Base-by-base conservation (phyloP, 768 basidiomycete species). In the Macrocybe gigantea region DNA sequence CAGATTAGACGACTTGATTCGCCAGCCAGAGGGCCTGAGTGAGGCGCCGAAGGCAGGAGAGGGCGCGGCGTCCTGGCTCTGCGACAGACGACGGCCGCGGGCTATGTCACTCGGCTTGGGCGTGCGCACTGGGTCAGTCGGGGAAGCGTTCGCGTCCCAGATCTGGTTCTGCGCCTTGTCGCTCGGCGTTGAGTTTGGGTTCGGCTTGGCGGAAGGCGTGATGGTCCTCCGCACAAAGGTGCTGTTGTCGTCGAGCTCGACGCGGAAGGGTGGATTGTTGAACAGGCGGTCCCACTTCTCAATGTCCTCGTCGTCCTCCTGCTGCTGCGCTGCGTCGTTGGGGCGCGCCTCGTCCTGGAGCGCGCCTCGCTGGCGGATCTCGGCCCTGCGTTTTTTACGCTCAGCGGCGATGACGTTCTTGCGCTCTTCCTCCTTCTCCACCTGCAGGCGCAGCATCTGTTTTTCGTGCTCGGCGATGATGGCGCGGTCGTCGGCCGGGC, bases 341-440 rank as follows among this genome's bases (percentile, higher is more conserved):
- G 22, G 22, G 22, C 22, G 22, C 22, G 22, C 22, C 22, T 22
- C 22, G 22, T 55, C 56, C 13, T 47, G 45, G 41, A 50, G 42
- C 47, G 56, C 51, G 14, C 57, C 46, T 33, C 56, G 53, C 12
- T 48, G 50, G 14, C 50, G 33, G n/a, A 67, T 60, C 42, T 67
- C 67, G 29, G 62, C 61, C 36, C 63, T 58, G 15, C 69, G 59
- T 41, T 62, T 64, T 36, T 60, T 62, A 11, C 73, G 64, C 56
- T 75, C 73, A 6, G 56, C 62, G 22, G 61, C 59, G 12, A 75
- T 74, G 9, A 67, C 53, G 29, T 62, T 65, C 62, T 72, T 74
- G 40, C 79, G 62, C 54, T 81, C 70, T 40, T 58, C 69, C 56
- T 78, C 78, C 51, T 79, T 80, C 53, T 63, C 51, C 32, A 66